Evolutionary conservation across 1,139 yeast species (phyloP).

Genomic region (Geotrichum candidum): DNA sequence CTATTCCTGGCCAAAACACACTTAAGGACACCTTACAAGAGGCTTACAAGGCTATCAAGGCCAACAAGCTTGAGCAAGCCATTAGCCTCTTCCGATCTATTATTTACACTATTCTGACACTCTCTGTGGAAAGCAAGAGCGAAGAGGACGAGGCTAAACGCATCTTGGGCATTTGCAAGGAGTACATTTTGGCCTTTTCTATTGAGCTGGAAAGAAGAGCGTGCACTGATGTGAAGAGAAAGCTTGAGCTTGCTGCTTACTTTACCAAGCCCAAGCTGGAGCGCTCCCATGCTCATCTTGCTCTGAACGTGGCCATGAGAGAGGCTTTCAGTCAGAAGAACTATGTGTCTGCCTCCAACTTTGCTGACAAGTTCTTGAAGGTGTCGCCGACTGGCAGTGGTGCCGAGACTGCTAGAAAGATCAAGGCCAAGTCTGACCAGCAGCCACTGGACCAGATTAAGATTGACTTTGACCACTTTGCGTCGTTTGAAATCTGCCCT

Average conservation of each 20-base stretch:
- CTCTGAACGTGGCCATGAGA: constrained; percentile 91
- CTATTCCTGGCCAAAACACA: constrained; percentile 66
- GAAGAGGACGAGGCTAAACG: constrained; percentile 74
- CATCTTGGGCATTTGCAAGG: constrained; percentile 69
- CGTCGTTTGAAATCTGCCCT: constrained; percentile 87
- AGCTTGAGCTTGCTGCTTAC: constrained; percentile 90
- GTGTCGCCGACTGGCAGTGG: constrained; percentile 59
- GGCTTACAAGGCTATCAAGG: constrained; percentile 78
- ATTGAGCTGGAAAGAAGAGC: constrained; percentile 86
- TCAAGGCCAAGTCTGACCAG: constrained; percentile 73
- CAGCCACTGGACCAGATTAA: constrained; percentile 81
- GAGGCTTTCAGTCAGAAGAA: constrained; percentile 86
- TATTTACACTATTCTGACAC: constrained; percentile 66
- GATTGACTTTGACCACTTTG: constrained; percentile 86
- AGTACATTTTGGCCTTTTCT: constrained; percentile 85
- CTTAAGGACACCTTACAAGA: constrained; percentile 51
- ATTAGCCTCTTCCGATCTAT: constrained; percentile 72
- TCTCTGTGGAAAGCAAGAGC: constrained; percentile 65
- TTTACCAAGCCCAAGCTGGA: constrained; percentile 82
- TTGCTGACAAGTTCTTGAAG: constrained; percentile 77
- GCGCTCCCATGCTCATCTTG: constrained; percentile 77
- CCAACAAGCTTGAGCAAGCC: constrained; percentile 77
- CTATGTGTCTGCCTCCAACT: constrained; percentile 80
- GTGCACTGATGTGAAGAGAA: constrained; percentile 67
- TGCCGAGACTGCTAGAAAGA: constrained; percentile 82